Conservation (phyloP, 495 filamentous ascomycete species). For the Achaetomiella virescens region DNA sequence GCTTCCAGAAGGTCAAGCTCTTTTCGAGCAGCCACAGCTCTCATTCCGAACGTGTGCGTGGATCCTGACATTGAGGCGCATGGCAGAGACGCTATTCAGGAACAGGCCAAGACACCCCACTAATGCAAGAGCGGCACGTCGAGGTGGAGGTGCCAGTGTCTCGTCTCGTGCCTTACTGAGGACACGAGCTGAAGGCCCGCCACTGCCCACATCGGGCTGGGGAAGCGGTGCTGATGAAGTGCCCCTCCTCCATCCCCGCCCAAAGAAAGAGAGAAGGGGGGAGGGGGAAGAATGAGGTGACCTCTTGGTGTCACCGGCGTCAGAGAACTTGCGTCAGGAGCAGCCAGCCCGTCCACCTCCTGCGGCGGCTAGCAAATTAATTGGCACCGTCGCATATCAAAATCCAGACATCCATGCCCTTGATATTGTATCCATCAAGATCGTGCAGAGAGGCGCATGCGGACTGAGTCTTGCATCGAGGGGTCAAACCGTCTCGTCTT, state of each 20-base stretch:
- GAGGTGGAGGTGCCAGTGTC: conserved; percentile 8
- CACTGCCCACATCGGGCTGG: neutral
- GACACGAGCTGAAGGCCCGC: neutral
- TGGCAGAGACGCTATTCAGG: conserved; percentile 26
- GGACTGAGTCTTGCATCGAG: neutral
- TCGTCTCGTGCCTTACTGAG: conserved; percentile 2
- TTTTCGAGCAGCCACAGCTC: neutral
- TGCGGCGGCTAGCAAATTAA: conserved; percentile 23
- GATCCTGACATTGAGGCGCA: conserved; percentile 1
- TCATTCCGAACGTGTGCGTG: conserved; percentile 10
- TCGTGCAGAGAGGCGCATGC: neutral
- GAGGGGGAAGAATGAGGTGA: too few relatives aligned
- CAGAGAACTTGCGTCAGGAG: conserved; percentile 4
- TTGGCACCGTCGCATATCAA: conserved; percentile 17
- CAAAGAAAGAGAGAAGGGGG: too few relatives aligned
- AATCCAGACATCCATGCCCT: conserved; percentile 19
- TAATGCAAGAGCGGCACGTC: conserved; percentile 27
- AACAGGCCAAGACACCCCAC: conserved; percentile 16
- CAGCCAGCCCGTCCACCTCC: conserved; percentile 1
- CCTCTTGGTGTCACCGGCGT: conserved; percentile 6
- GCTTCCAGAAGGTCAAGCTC: conserved; percentile 10
- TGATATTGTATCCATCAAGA: neutral
- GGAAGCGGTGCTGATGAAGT: neutral
- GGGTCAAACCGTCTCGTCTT: neutral
- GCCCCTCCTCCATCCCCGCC: neutral